Base-by-base conservation (phyloP, 352 stramenopile genomes). In the Blastocystis sp. region DNA sequence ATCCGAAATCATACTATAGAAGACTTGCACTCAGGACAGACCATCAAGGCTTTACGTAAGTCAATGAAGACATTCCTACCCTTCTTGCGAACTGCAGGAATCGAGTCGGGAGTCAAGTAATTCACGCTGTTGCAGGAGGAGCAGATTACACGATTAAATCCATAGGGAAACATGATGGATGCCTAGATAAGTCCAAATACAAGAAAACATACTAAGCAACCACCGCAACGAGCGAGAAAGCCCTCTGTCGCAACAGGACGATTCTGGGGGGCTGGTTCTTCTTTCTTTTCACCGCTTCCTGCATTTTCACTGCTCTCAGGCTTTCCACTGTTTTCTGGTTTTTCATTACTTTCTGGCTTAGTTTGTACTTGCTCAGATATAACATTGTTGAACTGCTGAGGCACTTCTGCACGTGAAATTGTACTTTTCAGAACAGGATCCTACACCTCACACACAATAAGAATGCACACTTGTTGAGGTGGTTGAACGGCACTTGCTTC, bases 191-290 rank as follows among this genome's bases (percentile, higher is more conserved):
- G n/a, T 3, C 11, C 2, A 23, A 20, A 9, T 4, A 66, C 13
- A 29, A 9, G 13, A 39, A 37, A 29, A 39, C n/a, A 0, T 13
- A 84, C 73, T n/a, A 37, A 6, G 50, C 73, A 84, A 41, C 50
- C 50, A 20, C 73, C 73, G 23, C 73, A 84, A 5, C 50, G 64
- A n/a, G 73, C 73, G 37, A 84, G 73, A 45, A 50, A 84, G 55
- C 73, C 73, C 50, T 84, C 73, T 23, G 43, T 53, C 0, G 73
- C 66, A 6, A 54, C 50, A 20, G 39, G 13, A 15, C 23, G 29
- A 26, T 53, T 43, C 18, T 75, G 63, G 34, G 63, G 26, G 41
- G 9, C 41, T 9, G 63, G 63, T 8, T 75, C 39, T 11, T 15
- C 39, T 39, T 66, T 15, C 7, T 39, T 26, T 26, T 66, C 39